Evolutionary conservation across 2,329 filamentous ascomycete species (phyloP), one percentile per base, ranked within the genome.

Genomic region (Neonectria coccinea): DNA sequence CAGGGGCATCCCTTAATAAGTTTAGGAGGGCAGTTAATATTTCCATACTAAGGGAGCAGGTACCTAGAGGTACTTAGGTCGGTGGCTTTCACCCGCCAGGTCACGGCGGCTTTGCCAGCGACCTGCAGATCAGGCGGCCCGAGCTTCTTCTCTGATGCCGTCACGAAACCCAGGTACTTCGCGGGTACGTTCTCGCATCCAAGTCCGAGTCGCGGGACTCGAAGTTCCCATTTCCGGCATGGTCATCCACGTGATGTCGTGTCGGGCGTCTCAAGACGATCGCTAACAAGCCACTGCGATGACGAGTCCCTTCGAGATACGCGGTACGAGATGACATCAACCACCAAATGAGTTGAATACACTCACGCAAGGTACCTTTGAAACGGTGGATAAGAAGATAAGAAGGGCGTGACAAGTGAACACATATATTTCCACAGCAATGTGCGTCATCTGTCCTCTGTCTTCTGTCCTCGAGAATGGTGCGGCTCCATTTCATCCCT

Each of bases 81-180:
- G 14, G 36, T 39, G 16, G 36, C 14, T 39, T 16, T 16, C 6
- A 39, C 36, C 36, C 14, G 36, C 16, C 14, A 48, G 44, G 44
- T 25, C 44, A 47, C 61, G 65, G 18, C 42, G 25, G 51, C 29
- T 29, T 42, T n/a, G 41, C 16, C 14, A 18, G 47, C 18, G 18
- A 41, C 48, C 36, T 70, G 67, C 67, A 71, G 71, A 68, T 73
- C 70, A 68, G 59, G 62, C 73, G 71, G 71, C 60, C 68, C 69
- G 61, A 71, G 71, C 71, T 68, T 45, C 48, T 67, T 36, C 42
- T 56, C 42, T 56, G 31, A 47, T 31, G 27, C 36, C 14, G 14
- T 39, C 36, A 39, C 36, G 36, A 39, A 39, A 39, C 36, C 14
- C 36, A 39, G 36, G 36, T 39, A 39, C 36, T 39, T 39, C 6